Conservation (phyloP, 179 eudicot species). For the Silene noctiflora region DNA sequence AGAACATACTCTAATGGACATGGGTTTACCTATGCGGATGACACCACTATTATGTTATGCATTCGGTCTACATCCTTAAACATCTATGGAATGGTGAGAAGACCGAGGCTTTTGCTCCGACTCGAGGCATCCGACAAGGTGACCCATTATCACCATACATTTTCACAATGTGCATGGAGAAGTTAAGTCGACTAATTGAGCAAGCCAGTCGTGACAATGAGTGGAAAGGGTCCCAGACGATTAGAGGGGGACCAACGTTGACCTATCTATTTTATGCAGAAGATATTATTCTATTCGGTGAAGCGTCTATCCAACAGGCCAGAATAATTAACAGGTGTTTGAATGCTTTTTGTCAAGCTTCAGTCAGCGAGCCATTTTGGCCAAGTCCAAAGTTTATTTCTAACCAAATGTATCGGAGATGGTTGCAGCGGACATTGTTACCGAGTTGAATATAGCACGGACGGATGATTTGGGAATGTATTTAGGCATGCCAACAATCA, state of each 20-base stretch:
- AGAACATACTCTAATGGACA: background rate
- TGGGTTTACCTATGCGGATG: background rate
- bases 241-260: background rate
- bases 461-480: background rate
- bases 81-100: background rate
- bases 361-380: background rate
- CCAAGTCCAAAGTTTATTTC: background rate
- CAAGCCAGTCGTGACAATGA: too few relatives aligned
- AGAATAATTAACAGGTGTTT: too few relatives aligned
- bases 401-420: background rate
- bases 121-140: background rate
- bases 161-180: background rate
- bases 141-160: background rate
- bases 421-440: fast-evolving
- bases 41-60: background rate
- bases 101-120: background rate
- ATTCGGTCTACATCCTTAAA: background rate
- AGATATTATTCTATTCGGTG: background rate
- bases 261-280: background rate
- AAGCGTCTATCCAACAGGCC: background rate
- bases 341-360: background rate
- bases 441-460: background rate
- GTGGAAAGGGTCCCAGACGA: background rate
- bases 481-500: background rate
- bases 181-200: background rate